Conservation (phyloP, 176 grass and related monocot genomes). For the Pontederia crassipes region DNA sequence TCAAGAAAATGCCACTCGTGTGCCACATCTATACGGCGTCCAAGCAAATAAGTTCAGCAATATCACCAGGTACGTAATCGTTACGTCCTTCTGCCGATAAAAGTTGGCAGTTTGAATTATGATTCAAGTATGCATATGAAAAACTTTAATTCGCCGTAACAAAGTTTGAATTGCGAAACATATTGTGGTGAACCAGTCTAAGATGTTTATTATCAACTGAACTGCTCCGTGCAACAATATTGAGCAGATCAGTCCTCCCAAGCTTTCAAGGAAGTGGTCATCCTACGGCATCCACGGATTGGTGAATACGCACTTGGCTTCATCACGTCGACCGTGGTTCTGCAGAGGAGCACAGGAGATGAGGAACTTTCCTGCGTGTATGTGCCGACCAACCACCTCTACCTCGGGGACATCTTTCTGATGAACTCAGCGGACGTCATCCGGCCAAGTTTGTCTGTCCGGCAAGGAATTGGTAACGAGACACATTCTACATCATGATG, state of each 20-base stretch:
- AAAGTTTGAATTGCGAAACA: no score
- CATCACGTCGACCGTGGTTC: slow-evolving; percentile 58
- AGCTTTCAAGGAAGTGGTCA: slow-evolving; percentile 77
- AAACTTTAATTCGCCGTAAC: not conserved
- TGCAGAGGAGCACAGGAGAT: slow-evolving; percentile 27
- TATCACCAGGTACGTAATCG: slow-evolving; percentile 48
- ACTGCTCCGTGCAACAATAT: not conserved
- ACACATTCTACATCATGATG: not conserved
- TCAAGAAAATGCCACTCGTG: slow-evolving; percentile 65
- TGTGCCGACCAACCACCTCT: slow-evolving; percentile 70
- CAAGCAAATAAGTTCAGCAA: slow-evolving; percentile 61
- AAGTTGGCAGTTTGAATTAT: not conserved
- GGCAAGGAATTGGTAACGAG: slow-evolving; percentile 56
- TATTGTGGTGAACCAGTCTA: no score
- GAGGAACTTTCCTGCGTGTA: slow-evolving; percentile 62
- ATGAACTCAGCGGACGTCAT: slow-evolving; percentile 49
- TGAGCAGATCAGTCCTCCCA: slow-evolving; percentile 48
- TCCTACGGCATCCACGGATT: slow-evolving; percentile 56
- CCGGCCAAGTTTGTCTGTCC: slow-evolving; percentile 47
- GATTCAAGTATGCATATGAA: not conserved
- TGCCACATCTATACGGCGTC: slow-evolving; percentile 61
- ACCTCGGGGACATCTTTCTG: slow-evolving; percentile 64
- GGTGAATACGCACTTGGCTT: slow-evolving; percentile 71
- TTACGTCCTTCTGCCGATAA: not conserved
- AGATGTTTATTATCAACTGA: not conserved